Percentiles rank a stretch among this genome's conserved stretches.
Conservation (phyloP, 148 eudicot species). For the Polygonum aviculare region DNA sequence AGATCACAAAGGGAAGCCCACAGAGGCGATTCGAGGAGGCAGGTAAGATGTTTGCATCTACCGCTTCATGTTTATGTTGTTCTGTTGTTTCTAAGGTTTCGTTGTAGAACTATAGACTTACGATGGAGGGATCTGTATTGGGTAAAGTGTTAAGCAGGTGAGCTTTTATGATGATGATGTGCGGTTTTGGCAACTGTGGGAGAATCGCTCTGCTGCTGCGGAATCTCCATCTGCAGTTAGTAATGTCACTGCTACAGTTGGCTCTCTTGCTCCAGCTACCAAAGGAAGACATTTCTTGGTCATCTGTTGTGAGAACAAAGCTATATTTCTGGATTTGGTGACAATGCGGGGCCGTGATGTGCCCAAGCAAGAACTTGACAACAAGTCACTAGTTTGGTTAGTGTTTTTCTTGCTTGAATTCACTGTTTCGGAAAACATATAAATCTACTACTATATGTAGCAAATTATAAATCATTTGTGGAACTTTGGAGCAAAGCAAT, state of each 20-base stretch:
- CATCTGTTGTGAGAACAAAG: constrained; percentile 94
- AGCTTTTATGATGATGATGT: constrained; percentile 96
- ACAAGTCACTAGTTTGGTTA: constrained; percentile 85
- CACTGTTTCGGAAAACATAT: background rate
- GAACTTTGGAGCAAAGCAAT: background rate
- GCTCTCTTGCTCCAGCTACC: constrained; percentile 75
- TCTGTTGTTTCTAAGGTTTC: background rate
- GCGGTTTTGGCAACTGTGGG: constrained; percentile 82
- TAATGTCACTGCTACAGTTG: constrained; percentile 55
- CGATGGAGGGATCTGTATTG: constrained; percentile 16
- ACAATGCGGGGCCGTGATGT: constrained; percentile 99
- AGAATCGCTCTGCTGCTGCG: constrained; percentile 84
- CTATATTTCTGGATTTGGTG: constrained; percentile 88
- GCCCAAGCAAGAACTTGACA: constrained; percentile 93
- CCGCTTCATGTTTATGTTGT: background rate
- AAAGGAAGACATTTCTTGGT: constrained; percentile 97
- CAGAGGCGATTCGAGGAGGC: constrained; percentile 95
- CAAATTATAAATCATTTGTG: background rate
- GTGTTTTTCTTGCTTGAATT: constrained; percentile 10
- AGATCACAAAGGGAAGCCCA: constrained; percentile 86
- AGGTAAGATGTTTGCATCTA: constrained; percentile 45
- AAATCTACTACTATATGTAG: background rate
- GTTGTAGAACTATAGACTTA: constrained; percentile 17
- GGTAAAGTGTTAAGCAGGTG: constrained; percentile 88
- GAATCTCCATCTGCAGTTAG: constrained; percentile 84